phyloP scores from a whole-genome alignment of 1,139 yeast genomes.

The Pichia sp. region DNA sequence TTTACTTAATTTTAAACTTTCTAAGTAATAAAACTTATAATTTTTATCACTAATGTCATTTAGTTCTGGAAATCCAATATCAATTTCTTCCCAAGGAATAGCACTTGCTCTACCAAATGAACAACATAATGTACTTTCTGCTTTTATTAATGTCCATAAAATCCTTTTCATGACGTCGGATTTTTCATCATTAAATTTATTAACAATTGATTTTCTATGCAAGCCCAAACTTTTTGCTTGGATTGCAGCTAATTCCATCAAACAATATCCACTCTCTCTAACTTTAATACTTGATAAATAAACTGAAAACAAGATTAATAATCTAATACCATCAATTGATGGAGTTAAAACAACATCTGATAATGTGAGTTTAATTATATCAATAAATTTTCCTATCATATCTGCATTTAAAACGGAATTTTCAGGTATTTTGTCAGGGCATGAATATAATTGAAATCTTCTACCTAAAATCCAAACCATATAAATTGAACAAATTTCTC shows the following conservation, averaged over 20 bases:
- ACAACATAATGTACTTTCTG: constrained; percentile 33
- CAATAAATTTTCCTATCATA: constrained; percentile 29
- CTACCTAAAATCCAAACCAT: constrained; percentile 39
- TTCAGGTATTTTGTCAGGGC: constrained; percentile 20
- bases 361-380: constrained; percentile 35
- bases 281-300: constrained; percentile 38
- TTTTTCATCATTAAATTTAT: constrained; percentile 27
- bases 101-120: constrained; percentile 38
- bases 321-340: constrained; percentile 37
- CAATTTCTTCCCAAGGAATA: constrained; percentile 35
- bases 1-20: constrained; percentile 31
- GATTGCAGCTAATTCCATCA: constrained; percentile 38
- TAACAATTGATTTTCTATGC: constrained; percentile 33
- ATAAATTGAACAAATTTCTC: constrained; percentile 37
- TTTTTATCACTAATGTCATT: constrained; percentile 27
- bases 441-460: constrained; percentile 26
- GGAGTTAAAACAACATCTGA: constrained; percentile 40
- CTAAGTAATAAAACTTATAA: constrained; percentile 30
- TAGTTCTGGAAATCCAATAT: constrained; percentile 30
- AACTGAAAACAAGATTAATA: constrained; percentile 35
- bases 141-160: constrained; percentile 36
- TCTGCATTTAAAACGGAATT: constrained; percentile 24
- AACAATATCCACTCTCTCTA: constrained; percentile 40
- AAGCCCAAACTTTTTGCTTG: constrained; percentile 42
- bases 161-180: constrained; percentile 33